These are phyloP conservation scores for Sphaerulina musiva DNA, from an alignment of 2,329 filamentous ascomycete species.

Conservation along the genomic window DNA sequence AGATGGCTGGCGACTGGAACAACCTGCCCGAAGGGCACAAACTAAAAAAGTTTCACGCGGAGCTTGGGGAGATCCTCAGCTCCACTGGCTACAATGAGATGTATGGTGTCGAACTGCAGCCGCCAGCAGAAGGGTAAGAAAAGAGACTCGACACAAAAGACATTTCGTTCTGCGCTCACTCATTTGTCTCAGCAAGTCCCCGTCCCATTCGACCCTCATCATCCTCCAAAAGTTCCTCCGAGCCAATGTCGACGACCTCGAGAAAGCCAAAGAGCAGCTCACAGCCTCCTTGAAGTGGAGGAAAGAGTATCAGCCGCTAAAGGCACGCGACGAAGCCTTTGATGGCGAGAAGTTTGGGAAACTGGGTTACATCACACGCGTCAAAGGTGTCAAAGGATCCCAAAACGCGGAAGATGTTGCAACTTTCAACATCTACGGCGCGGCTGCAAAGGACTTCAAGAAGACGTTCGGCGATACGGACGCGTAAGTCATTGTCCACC, in stretches of 20 bases:
- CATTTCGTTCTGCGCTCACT: slow-evolving; percentile 5
- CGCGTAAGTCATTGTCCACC: slow-evolving; percentile 53
- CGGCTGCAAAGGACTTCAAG: slow-evolving; percentile 70
- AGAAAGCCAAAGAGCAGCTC: slow-evolving; percentile 71
- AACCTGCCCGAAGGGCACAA: slow-evolving; percentile 24
- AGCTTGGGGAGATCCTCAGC: slow-evolving; percentile 53
- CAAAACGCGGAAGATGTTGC: slow-evolving; percentile 58
- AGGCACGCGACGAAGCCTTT: slow-evolving; percentile 57
- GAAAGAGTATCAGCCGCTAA: slow-evolving; percentile 64
- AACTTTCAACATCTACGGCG: slow-evolving; percentile 91
- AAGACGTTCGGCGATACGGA: slow-evolving; percentile 74
- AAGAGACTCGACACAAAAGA: background rate
- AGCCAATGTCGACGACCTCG: slow-evolving; percentile 72
- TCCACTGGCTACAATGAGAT: slow-evolving; percentile 65
- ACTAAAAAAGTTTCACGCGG: slow-evolving; percentile 45
- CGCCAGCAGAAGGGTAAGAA: slow-evolving; percentile 23
- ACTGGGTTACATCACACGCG: slow-evolving; percentile 73
- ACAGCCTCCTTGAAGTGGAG: slow-evolving; percentile 76
- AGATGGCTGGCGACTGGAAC: slow-evolving; percentile 20
- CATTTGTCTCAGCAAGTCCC: slow-evolving; percentile 18
- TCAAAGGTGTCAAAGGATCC: slow-evolving; percentile 51
- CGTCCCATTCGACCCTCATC: slow-evolving; percentile 68
- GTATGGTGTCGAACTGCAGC: slow-evolving; percentile 68
- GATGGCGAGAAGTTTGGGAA: slow-evolving; percentile 64
- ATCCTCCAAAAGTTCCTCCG: slow-evolving; percentile 90